These are phyloP conservation scores for Striga hermonthica DNA, from an alignment of 305 asterid genomes.

Conservation along the genomic window DNA sequence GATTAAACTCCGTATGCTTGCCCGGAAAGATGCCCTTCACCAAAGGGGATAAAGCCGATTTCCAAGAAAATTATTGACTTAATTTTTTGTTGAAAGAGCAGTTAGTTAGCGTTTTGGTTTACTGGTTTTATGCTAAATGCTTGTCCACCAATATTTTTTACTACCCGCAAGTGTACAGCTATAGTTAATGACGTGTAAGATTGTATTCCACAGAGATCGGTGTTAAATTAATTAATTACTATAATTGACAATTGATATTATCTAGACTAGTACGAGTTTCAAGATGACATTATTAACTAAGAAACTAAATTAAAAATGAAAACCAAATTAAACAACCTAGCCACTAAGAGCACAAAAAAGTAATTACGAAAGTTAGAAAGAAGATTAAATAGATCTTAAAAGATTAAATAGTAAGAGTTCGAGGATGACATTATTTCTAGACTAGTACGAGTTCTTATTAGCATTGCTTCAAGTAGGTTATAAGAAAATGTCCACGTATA, in stretches of 20 bases:
- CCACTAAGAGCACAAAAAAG: too few relatives aligned
- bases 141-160: neutral
- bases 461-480: slow-evolving; percentile 4
- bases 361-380: too few relatives aligned
- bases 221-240: too few relatives aligned
- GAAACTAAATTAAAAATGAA: too few relatives aligned
- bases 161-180: slow-evolving; percentile 2
- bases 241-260: too few relatives aligned
- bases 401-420: neutral
- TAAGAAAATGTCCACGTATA: neutral
- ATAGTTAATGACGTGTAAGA: neutral
- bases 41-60: neutral
- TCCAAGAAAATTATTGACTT: neutral
- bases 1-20: neutral
- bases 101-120: slow-evolving; percentile 16
- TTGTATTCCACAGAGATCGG: too few relatives aligned
- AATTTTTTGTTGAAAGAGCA: slow-evolving; percentile 6
- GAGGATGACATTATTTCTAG: neutral
- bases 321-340: too few relatives aligned
- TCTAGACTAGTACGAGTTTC: too few relatives aligned
- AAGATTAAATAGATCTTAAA: neutral
- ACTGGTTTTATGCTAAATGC: slow-evolving; percentile 8
- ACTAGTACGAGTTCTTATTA: slow-evolving; percentile 5
- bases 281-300: too few relatives aligned
- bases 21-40: neutral